A percentile compares a stretch with the other conserved stretches of the same genome.
phyloP scores from a whole-genome alignment of 495 filamentous ascomycete genomes.

The Annulohypoxylon maeteangense region DNA sequence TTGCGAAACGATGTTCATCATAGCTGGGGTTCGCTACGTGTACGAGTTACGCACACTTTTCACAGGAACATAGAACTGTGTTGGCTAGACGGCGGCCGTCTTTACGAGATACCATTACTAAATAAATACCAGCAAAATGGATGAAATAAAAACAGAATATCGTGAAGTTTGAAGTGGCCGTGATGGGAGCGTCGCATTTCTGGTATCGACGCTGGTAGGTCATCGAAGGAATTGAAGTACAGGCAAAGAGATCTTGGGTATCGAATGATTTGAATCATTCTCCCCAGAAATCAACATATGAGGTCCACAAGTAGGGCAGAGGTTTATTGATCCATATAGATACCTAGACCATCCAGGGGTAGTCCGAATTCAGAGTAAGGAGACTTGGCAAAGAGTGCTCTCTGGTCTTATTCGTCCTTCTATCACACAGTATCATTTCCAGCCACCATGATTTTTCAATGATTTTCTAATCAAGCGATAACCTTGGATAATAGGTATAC shows the following conservation, averaged over 20 bases:
- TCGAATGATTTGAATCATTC: neutral
- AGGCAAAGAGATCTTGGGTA: neutral
- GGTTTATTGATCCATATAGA: neutral
- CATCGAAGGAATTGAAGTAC: neutral
- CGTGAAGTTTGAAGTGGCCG: neutral
- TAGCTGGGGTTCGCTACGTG: neutral
- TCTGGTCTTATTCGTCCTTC: neutral
- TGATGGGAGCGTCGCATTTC: neutral
- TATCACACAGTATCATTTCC: slow-evolving; percentile 1
- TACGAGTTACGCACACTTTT: neutral
- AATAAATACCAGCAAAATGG: neutral
- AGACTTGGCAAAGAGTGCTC: slow-evolving; percentile 21
- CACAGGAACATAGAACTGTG: neutral
- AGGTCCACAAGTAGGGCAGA: slow-evolving; percentile 5
- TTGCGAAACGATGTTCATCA: neutral
- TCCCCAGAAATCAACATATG: neutral
- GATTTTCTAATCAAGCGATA: neutral
- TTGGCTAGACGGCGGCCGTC: neutral
- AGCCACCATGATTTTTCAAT: slow-evolving; percentile 21
- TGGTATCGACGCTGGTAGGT: neutral
- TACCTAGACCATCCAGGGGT: neutral
- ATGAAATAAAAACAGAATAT: neutral
- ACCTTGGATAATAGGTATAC: too few species aligned
- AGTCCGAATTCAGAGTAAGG: neutral
- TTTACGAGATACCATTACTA: neutral